phyloP scores from a whole-genome alignment of 129 eudicot species.

The Tagetes patula region DNA sequence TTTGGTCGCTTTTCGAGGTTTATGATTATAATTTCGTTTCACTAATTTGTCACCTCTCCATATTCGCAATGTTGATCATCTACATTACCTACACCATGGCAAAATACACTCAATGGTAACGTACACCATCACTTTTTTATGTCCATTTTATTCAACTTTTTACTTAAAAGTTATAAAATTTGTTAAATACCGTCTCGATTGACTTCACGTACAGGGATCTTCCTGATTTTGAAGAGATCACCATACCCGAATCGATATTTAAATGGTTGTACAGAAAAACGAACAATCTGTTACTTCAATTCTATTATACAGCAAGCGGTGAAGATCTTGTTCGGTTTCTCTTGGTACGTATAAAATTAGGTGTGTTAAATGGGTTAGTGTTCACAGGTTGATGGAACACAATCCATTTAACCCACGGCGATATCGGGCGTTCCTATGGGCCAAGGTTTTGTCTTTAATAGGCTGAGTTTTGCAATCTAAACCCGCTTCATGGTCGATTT shows the following conservation, averaged over 20 bases:
- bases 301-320: conserved; percentile 68
- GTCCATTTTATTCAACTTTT: not conserved
- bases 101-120: conserved; percentile 58
- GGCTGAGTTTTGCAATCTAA: no score
- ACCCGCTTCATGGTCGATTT: no score
- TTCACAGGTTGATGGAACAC: no score
- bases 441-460: no score
- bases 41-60: conserved; percentile 55
- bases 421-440: no score
- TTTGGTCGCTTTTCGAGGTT: conserved; percentile 82
- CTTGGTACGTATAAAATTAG: conserved; percentile 42
- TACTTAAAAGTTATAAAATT: not conserved
- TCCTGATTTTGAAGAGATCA: conserved; percentile 51
- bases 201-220: conserved; percentile 46
- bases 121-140: not conserved
- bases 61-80: conserved; percentile 50
- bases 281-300: conserved; percentile 43
- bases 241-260: conserved; percentile 58
- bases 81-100: conserved; percentile 62
- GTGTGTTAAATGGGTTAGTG: no score
- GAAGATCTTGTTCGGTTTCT: conserved; percentile 54
- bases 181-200: no score
- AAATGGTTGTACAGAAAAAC: conserved; percentile 50
- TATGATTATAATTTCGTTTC: conserved; percentile 68
- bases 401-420: no score